These are phyloP conservation scores for Volvariella surrecta DNA, from an alignment of 1,284 basidiomycete genomes.

Conservation along the genomic window DNA sequence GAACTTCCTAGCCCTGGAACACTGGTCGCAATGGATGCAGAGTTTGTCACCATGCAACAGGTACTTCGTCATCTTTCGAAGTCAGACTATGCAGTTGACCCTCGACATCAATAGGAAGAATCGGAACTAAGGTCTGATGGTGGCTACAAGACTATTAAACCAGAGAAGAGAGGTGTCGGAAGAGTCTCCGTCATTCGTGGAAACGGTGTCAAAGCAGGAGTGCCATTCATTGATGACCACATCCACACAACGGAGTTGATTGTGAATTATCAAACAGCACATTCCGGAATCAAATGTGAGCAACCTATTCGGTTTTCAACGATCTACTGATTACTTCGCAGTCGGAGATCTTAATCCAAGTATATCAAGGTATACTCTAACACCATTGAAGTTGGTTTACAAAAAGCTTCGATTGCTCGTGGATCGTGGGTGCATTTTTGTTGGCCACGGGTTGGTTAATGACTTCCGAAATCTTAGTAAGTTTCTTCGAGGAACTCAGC, in stretches of 20 bases:
- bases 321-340: slow-evolving; percentile 21
- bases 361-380: slow-evolving; percentile 81
- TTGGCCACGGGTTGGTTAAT: slow-evolving; percentile 98
- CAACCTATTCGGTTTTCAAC: slow-evolving; percentile 4
- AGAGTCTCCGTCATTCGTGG: slow-evolving; percentile 93
- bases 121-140: slow-evolving; percentile 93
- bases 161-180: slow-evolving; percentile 86
- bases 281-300: slow-evolving; percentile 90
- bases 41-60: slow-evolving; percentile 96
- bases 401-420: slow-evolving; percentile 95
- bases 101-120: slow-evolving; percentile 60
- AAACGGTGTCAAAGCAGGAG: slow-evolving; percentile 67
- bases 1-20: slow-evolving; percentile 85
- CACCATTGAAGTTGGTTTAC: slow-evolving; percentile 93
- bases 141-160: slow-evolving; percentile 86
- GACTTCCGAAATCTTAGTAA: slow-evolving; percentile 98
- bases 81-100: neutral
- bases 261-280: slow-evolving; percentile 96
- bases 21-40: slow-evolving; percentile 92
- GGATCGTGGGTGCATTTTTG: slow-evolving; percentile 93
- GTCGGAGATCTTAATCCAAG: slow-evolving; percentile 89
- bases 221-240: slow-evolving; percentile 97
- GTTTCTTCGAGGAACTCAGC: slow-evolving; percentile 21
- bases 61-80: slow-evolving; percentile 24
- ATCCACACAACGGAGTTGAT: slow-evolving; percentile 94